Base-by-base conservation (phyloP, 148 eudicot genomes). In the Euryodendron excelsum region DNA sequence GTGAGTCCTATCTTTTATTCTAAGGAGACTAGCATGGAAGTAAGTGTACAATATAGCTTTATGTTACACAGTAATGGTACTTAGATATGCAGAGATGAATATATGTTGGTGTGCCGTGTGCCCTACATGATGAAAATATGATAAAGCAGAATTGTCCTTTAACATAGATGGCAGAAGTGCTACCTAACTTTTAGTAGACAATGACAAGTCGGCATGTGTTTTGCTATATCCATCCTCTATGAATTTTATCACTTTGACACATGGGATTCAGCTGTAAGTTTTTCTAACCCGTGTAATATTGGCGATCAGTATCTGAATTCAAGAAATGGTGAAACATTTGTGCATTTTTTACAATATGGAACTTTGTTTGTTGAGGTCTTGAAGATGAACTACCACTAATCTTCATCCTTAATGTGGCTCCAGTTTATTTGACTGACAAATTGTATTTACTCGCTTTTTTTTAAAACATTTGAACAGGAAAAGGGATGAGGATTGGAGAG, bases 401-500 rank as follows among this genome's bases (percentile, higher is more conserved):
- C 28, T 28, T 45, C 18, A 64, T 47, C 34, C 36, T 47, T 13
- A 76, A 14, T 31, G n/a, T 50, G 55, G 53, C 58, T 65, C 2
- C 34, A 20, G 15, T 31, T 2, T 62, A 13, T 67, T 61, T 36
- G 21, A 56, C 69, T 73, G 31, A n/a, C 27, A 72, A 48, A 60
- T 71, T 36, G 21, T 59, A 5, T 30, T 37, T 23, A 4, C 39
- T 12, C 61, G 10, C 58, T 36, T n/a, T n/a, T n/a, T n/a, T n/a
- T n/a, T n/a, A n/a, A n/a, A n/a, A 10, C 34, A 60, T 74, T 48
- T 47, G 68, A 66, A 80, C 89, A 96, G 99, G 82, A 78, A 88
- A 80, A 82, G 93, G 81, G 99, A 96, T 82, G 99, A 96, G 83
- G 97, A 93, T 80, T 96, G 99, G 99, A 82, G 44, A 89, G 90